These are phyloP conservation scores for Cenchrus purpureus DNA, from an alignment of 176 grass and related monocot species.

Conservation along the genomic window DNA sequence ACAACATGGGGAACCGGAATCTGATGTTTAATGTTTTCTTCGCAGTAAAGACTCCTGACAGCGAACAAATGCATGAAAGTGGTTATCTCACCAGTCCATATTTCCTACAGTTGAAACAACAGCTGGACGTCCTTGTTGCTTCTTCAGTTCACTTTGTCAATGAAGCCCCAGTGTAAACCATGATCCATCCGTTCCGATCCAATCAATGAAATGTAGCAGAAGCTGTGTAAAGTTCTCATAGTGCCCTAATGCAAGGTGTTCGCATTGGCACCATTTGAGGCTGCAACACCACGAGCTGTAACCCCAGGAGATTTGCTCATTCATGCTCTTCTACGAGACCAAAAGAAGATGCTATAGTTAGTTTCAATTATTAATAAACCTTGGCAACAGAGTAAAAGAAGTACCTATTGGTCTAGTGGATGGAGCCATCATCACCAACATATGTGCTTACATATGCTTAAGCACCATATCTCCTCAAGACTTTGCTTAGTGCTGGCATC, in stretches of 20 bases:
- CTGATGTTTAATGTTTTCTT: background rate
- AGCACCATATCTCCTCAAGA: constrained; percentile 96
- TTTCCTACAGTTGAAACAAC: background rate
- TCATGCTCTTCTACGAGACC: background rate
- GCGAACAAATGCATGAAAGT: background rate
- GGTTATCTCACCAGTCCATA: background rate
- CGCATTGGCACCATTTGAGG: background rate
- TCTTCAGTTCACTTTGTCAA: constrained; percentile 20
- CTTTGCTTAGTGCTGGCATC: constrained; percentile 97
- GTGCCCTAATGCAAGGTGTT: background rate
- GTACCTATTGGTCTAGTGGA: constrained; percentile 19
- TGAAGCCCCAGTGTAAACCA: background rate
- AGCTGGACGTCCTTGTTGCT: background rate
- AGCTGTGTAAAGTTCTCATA: constrained; percentile 6
- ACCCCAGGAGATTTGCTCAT: background rate
- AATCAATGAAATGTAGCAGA: background rate
- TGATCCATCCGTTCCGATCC: background rate
- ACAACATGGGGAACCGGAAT: background rate
- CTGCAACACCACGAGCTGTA: background rate
- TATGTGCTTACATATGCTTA: constrained; percentile 43
- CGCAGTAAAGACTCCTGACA: background rate
- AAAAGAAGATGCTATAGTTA: background rate
- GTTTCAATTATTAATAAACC: constrained; percentile 16
- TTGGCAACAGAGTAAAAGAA: constrained; percentile 12
- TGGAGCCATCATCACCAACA: constrained; percentile 27